These are phyloP conservation scores for Lichtheimia ramosa DNA, from an alignment of 371 early-diverging fungal genomes.

Conservation along the genomic window DNA sequence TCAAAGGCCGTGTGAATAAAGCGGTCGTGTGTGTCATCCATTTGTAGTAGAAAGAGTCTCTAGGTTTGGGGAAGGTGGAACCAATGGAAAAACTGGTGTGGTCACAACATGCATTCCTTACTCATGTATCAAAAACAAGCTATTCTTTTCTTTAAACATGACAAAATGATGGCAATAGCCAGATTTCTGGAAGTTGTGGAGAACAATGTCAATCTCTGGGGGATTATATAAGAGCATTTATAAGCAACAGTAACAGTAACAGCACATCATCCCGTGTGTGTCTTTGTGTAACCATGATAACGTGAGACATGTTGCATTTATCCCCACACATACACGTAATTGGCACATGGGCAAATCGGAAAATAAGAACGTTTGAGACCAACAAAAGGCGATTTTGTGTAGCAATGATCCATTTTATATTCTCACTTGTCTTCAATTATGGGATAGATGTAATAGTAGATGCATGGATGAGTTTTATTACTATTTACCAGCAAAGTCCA, in stretches of 20 bases:
- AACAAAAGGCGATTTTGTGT: not conserved
- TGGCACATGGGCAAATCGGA: no score
- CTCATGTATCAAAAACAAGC: not conserved
- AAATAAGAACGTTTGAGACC: no score
- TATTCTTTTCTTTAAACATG: not conserved
- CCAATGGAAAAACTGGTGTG: not conserved
- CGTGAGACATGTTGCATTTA: slow-evolving; percentile 2
- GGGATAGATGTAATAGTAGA: not conserved
- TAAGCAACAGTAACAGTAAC: not conserved
- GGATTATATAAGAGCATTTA: not conserved
- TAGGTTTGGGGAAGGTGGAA: not conserved
- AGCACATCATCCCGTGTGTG: not conserved
- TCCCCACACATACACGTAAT: slow-evolving; percentile 6
- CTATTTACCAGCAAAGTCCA: slow-evolving; percentile 32
- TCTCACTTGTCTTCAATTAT: not conserved
- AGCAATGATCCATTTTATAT: not conserved
- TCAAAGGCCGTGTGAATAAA: slow-evolving; percentile 11
- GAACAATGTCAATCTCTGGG: not conserved
- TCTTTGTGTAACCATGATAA: not conserved
- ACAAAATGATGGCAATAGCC: not conserved
- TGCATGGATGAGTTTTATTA: not conserved
- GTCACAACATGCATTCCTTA: not conserved
- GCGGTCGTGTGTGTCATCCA: not conserved
- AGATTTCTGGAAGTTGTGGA: not conserved
- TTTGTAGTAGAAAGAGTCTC: not conserved